These are phyloP conservation scores for Mycosarcoma mackinlayi DNA, from an alignment of 1,284 basidiomycete genomes.

Conservation along the genomic window DNA sequence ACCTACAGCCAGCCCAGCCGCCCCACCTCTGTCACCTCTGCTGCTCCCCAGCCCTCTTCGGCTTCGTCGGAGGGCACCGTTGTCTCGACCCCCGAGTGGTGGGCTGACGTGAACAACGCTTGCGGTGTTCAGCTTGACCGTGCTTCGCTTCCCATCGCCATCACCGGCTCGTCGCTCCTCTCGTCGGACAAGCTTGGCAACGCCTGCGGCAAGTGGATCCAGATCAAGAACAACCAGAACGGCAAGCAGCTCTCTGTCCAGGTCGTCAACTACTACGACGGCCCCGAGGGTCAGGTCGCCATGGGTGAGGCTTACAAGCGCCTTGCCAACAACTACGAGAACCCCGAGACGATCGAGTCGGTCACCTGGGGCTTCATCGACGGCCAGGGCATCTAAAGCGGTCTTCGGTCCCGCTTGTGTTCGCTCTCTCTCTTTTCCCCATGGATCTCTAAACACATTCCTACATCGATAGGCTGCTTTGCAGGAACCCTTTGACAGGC, in stretches of 20 bases:
- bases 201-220: constrained; percentile 58
- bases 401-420: neutral
- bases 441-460: constrained; percentile 5
- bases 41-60: constrained; percentile 42
- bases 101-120: constrained; percentile 34
- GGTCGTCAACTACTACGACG: constrained; percentile 45
- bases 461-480: constrained; percentile 26
- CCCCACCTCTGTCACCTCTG: constrained; percentile 23
- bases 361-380: constrained; percentile 59
- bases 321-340: constrained; percentile 43
- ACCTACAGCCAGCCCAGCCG: constrained; percentile 25
- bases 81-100: constrained; percentile 50
- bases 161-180: constrained; percentile 43
- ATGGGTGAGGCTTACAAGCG: constrained; percentile 48
- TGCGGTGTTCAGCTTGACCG: constrained; percentile 34
- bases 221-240: constrained; percentile 57
- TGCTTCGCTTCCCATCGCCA: constrained; percentile 47
- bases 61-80: constrained; percentile 39
- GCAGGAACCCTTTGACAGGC: constrained; percentile 6
- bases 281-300: constrained; percentile 41
- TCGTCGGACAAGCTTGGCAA: constrained; percentile 35
- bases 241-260: constrained; percentile 55
- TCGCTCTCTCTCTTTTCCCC: neutral
- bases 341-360: constrained; percentile 46
- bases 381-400: constrained; percentile 49